phyloP scores from a whole-genome alignment of 192 early-diverging fungal genomes.

The Coemansia sp. region DNA sequence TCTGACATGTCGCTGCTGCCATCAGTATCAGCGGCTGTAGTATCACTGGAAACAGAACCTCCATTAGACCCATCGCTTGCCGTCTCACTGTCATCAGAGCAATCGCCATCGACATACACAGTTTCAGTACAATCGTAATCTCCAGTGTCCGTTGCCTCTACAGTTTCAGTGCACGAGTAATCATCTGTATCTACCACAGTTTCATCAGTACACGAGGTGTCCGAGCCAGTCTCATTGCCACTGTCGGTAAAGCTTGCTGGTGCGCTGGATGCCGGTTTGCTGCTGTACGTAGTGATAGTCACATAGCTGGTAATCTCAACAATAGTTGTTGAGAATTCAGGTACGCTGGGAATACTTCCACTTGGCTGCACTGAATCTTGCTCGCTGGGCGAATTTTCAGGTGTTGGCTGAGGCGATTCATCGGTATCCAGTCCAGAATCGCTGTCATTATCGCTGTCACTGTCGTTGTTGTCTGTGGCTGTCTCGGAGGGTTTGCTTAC shows the following conservation, averaged over 20 bases:
- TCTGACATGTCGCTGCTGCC: not conserved
- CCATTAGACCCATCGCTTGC: no score
- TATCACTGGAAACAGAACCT: not conserved
- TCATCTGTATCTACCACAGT: no score
- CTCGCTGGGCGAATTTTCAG: not conserved
- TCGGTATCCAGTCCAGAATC: not conserved
- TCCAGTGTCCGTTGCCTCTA: not conserved
- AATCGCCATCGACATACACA: not conserved
- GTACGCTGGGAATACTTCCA: not conserved
- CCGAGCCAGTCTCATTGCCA: not conserved
- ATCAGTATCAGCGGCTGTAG: not conserved
- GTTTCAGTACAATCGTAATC: slow-evolving; percentile 10
- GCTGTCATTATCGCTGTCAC: not conserved
- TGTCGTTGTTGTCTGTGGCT: not conserved
- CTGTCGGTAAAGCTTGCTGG: not conserved
- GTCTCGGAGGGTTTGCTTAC: no score
- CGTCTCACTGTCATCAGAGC: not conserved
- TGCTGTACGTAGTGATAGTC: slow-evolving; percentile 11
- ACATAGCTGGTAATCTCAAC: slow-evolving; percentile 1
- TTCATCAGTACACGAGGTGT: not conserved
- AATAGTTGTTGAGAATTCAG: not conserved
- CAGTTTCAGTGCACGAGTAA: not conserved
- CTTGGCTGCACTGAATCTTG: not conserved
- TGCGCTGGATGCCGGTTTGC: not conserved
- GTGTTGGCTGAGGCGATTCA: not conserved